These are phyloP conservation scores for Davidsoniella neocaledoniae DNA, from an alignment of 2,329 filamentous ascomycete species.

Conservation along the genomic window DNA sequence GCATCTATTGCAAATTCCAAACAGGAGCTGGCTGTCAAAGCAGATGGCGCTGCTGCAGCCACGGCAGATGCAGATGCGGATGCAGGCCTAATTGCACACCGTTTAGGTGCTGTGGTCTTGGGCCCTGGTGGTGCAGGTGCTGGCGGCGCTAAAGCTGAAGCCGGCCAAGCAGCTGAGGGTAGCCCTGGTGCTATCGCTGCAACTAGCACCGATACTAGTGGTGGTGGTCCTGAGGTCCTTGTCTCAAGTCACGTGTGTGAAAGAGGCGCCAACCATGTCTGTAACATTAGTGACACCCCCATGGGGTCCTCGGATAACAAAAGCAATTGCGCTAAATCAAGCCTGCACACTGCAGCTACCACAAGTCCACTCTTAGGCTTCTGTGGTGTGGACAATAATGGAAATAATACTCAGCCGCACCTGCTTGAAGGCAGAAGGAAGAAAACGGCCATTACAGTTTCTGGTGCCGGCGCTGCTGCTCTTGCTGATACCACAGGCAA, in stretches of 20 bases:
- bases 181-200: not conserved
- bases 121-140: not conserved
- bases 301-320: too few species aligned
- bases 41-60: not conserved
- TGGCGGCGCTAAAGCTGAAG: conserved; percentile 6
- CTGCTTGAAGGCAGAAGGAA: too few species aligned
- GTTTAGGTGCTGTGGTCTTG: conserved; percentile 5
- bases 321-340: too few species aligned
- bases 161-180: too few species aligned
- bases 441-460: not conserved
- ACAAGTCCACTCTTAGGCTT: too few species aligned
- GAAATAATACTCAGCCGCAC: too few species aligned
- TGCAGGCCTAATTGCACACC: conserved; percentile 4
- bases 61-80: not conserved
- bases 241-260: too few species aligned
- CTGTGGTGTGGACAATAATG: too few species aligned
- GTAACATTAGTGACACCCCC: not conserved
- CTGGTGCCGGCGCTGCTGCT: not conserved
- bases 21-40: conserved; percentile 1
- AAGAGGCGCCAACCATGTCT: not conserved
- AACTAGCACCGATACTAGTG: not conserved
- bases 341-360: too few species aligned
- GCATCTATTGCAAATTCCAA: not conserved
- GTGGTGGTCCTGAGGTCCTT: not conserved
- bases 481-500: not conserved